Evolutionary conservation across 2,329 filamentous ascomycete genomes (phyloP).

Genomic region (Arthrobotrys iridis): DNA sequence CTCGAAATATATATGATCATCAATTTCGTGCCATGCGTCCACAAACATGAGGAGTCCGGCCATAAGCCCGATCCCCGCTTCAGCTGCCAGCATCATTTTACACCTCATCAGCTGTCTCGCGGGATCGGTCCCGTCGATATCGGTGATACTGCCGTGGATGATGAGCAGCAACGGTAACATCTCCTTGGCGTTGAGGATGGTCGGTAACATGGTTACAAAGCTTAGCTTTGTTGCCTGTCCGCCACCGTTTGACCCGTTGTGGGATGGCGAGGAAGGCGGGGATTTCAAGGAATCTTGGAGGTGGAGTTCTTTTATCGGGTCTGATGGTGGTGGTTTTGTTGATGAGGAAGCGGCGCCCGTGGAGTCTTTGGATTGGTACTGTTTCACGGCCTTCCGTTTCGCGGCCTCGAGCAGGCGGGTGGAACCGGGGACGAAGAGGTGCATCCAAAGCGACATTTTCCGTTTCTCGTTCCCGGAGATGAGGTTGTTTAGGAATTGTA

Average conservation of each 20-base stretch:
- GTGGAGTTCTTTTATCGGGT: constrained; percentile 37
- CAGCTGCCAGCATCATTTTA: constrained; percentile 58
- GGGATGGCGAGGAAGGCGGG: constrained; percentile 2
- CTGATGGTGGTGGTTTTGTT: neutral
- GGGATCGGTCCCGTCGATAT: constrained; percentile 58
- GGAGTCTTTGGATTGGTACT: constrained; percentile 29
- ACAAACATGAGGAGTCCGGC: constrained; percentile 58
- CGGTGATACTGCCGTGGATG: constrained; percentile 57
- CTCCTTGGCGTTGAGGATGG: constrained; percentile 57
- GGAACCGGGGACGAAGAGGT: constrained; percentile 56
- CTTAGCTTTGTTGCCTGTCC: constrained; percentile 52
- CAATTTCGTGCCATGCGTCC: constrained; percentile 58
- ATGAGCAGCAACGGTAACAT: constrained; percentile 58
- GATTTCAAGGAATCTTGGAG: constrained; percentile 25
- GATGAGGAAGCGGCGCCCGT: neutral
- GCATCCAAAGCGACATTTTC: constrained; percentile 58
- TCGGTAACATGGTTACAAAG: constrained; percentile 58
- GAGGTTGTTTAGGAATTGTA: constrained; percentile 59
- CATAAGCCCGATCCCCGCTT: constrained; percentile 56
- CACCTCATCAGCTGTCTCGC: constrained; percentile 58
- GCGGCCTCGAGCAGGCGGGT: constrained; percentile 52
- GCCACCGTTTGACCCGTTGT: neutral
- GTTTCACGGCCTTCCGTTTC: constrained; percentile 49
- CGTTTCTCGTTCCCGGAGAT: constrained; percentile 58
- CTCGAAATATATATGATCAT: constrained; percentile 58